Conservation (phyloP, 176 grass and related monocot genomes). For the Oryza glumipatula region DNA sequence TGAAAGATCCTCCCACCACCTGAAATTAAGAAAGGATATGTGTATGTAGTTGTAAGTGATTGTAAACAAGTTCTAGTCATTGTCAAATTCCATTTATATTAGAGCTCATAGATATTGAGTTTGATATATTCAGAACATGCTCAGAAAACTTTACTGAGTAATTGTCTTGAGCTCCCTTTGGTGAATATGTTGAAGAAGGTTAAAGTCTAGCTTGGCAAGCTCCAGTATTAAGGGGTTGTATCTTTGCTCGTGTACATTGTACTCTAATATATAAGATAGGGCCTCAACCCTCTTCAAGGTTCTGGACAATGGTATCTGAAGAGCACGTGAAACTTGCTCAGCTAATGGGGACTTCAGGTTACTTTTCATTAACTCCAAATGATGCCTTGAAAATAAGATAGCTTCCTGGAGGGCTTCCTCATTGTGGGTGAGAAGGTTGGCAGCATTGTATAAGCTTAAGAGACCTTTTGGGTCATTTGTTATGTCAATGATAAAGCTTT, state of each 20-base stretch:
- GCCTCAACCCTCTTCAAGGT: slow-evolving; percentile 2
- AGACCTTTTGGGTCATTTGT: slow-evolving; percentile 11
- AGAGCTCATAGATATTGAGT: not conserved
- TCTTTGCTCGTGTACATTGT: not conserved
- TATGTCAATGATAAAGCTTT: not conserved
- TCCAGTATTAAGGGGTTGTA: slow-evolving; percentile 16
- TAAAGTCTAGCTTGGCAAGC: slow-evolving; percentile 44
- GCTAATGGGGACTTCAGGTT: not conserved
- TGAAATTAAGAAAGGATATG: not conserved
- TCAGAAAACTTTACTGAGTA: slow-evolving; percentile 3
- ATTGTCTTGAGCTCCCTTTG: slow-evolving; percentile 22
- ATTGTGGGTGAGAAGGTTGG: not conserved
- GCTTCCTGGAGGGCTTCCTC: slow-evolving; percentile 10
- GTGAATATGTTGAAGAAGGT: slow-evolving; percentile 22
- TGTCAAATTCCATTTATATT: not conserved
- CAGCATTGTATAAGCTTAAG: slow-evolving; percentile 37
- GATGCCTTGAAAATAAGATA: not conserved
- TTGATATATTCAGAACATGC: not conserved
- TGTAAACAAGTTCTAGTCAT: not conserved
- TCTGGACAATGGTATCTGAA: slow-evolving; percentile 27
- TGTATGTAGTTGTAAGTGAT: not conserved
- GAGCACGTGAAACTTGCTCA: slow-evolving; percentile 20
- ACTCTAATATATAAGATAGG: slow-evolving; percentile 13
- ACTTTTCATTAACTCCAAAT: not conserved
- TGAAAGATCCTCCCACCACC: slow-evolving; percentile 53